A percentile compares a stretch with the other conserved stretches of the same genome.
phyloP scores from a whole-genome alignment of 106 monocot genomes.

The Ottelia alismoides region DNA sequence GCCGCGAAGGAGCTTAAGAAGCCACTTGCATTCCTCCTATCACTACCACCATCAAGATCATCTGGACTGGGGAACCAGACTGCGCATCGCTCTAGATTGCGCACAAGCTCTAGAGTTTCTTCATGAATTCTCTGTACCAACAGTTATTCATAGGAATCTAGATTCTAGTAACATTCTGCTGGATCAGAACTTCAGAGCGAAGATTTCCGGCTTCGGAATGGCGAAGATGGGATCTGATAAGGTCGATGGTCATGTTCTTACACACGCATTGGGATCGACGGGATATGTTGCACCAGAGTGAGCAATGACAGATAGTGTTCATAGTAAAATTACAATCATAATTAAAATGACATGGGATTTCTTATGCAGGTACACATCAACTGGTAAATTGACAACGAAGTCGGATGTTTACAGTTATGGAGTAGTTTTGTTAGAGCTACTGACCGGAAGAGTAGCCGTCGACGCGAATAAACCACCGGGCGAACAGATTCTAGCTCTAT shows the following conservation, averaged over 20 bases:
- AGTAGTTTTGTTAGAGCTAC: constrained; percentile 77
- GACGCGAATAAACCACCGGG: constrained; percentile 61
- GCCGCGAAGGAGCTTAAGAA: constrained; percentile 69
- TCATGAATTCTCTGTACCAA: constrained; percentile 63
- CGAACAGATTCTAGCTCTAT: constrained; percentile 75
- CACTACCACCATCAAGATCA: constrained; percentile 3
- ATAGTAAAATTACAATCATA: no score
- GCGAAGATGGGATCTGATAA: constrained; percentile 80
- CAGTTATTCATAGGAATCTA: constrained; percentile 88
- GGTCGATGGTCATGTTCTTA: constrained; percentile 70
- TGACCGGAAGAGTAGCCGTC: constrained; percentile 69
- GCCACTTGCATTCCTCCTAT: constrained; percentile 44
- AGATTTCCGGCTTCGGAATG: constrained; percentile 86
- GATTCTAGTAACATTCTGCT: constrained; percentile 76
- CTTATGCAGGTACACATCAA: constrained; percentile 82
- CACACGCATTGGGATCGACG: constrained; percentile 64
- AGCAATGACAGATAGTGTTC: no score
- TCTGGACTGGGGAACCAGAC: constrained; percentile 54
- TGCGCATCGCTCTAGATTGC: constrained; percentile 80
- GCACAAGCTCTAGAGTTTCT: constrained; percentile 87
- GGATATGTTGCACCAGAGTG: constrained; percentile 99
- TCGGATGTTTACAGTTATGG: constrained; percentile 99
- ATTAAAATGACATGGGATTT: no score
- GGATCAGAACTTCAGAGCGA: constrained; percentile 74
- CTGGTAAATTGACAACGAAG: constrained; percentile 76